Conservation (phyloP, 352 stramenopile species). For the Pythium scleroteichum region DNA sequence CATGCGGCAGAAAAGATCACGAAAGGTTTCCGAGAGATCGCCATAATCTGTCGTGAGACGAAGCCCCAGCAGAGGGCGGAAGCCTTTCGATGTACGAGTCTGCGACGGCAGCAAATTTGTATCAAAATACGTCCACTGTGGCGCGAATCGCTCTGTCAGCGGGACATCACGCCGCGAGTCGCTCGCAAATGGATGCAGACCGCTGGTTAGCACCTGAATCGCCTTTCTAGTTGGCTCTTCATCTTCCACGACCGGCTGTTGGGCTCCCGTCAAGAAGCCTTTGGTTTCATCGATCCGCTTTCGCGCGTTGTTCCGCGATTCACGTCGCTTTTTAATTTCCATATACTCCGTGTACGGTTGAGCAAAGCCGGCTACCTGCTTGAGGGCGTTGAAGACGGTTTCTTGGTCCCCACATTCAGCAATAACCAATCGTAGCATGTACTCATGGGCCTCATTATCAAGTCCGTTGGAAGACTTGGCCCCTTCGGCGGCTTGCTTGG, state of each 20-base stretch:
- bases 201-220: conserved; percentile 37
- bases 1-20: conserved; percentile 91
- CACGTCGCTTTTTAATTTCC: conserved; percentile 69
- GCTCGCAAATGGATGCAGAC: conserved; percentile 24
- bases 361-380: conserved; percentile 51
- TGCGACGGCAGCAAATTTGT: conserved; percentile 45
- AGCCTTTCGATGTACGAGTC: conserved; percentile 5
- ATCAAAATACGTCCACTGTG: conserved; percentile 64
- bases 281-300: conserved; percentile 42
- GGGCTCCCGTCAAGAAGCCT: conserved; percentile 5
- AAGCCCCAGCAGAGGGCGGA: conserved; percentile 44
- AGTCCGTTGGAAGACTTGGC: conserved; percentile 38
- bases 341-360: conserved; percentile 66
- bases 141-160: conserved; percentile 45
- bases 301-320: conserved; percentile 36
- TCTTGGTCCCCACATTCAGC: conserved; percentile 50
- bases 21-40: conserved; percentile 83
- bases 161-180: conserved; percentile 3
- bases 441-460: conserved; percentile 71
- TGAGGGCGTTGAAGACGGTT: conserved; percentile 64
- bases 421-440: conserved; percentile 64
- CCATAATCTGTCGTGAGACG: conserved; percentile 62
- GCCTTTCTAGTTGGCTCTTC: conserved; percentile 28
- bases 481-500: conserved; percentile 17
- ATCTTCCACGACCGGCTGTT: neutral